Evolutionary conservation across 2,329 filamentous ascomycete genomes (phyloP), one percentile per base, ranked within the genome.

Genomic region (Trichoderma guizhouense): DNA sequence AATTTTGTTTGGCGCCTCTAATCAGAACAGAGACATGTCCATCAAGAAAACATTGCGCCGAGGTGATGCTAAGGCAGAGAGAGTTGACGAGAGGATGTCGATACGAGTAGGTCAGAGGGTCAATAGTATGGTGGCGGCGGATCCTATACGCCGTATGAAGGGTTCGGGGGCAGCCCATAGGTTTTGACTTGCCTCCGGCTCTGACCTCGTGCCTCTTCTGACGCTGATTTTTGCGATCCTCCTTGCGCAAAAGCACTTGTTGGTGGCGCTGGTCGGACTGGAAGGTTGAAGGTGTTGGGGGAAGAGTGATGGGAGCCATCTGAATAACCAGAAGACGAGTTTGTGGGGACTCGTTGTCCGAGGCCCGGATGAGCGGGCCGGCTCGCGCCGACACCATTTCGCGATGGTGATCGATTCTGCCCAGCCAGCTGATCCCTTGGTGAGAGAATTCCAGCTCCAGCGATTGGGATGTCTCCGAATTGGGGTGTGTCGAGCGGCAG

Each of bases 391-490:
- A 81, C 77, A 58, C 87, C 85, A 73, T 85, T 85, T 74, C 86
- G 83, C 73, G 86, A 85, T 47, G 87, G 86, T 51, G 87, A 88
- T 76, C 86, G 84, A 77, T 81, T 85, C 74, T 84, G 81, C 73
- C 84, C 83, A 68, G 78, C 78, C 76, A 82, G 79, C 74, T 84
- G 83, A 74, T 89, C 86, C 76, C 84, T 84, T 71, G 88, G 88
- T 51, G 87, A 87, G 73, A 86, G 81, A 75, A 89, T 87, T 36
- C 82, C 82, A 71, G 85, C 86, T 36, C 87, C 87, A 65, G 84
- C 87, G 73, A 93, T 89, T 51, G 90, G 90, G 72, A 93, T 93
- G 76, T 93, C 90, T 72, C 90, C 91, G 69, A 91, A 92, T 12
- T 90, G 92, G 36, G 92, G 91, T 21, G 90, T 92, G 62, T 84